Conservation (phyloP, 306 rosid species). For the Prunus mume region DNA sequence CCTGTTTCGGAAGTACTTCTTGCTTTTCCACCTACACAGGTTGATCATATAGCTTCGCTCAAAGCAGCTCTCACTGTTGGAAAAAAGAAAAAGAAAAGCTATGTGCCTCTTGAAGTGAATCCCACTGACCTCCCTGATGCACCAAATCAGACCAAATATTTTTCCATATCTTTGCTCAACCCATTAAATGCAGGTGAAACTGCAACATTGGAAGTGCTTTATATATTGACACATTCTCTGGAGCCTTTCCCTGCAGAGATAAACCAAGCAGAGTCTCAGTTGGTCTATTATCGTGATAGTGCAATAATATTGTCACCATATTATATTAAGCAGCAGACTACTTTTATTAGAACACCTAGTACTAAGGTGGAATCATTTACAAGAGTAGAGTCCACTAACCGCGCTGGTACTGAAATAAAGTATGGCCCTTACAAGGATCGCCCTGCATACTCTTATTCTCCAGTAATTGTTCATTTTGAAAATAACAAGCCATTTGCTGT, state of each 20-base stretch:
- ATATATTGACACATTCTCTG: constrained; percentile 69
- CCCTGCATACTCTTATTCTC: constrained; percentile 71
- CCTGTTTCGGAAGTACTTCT: constrained; percentile 72
- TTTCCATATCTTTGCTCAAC: constrained; percentile 54
- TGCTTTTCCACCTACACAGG: constrained; percentile 76
- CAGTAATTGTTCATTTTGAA: constrained; percentile 87
- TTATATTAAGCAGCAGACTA: constrained; percentile 75
- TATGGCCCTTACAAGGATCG: constrained; percentile 80
- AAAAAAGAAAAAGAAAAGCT: constrained; percentile 72
- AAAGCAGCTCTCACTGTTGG: constrained; percentile 72
- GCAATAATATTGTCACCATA: constrained; percentile 83
- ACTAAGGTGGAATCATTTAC: constrained; percentile 82
- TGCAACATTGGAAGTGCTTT: constrained; percentile 74
- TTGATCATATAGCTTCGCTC: constrained; percentile 64
- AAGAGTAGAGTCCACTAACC: constrained; percentile 67
- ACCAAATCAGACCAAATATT: constrained; percentile 81
- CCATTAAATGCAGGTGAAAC: constrained; percentile 63
- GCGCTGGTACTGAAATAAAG: constrained; percentile 66
- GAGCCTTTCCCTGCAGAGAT: constrained; percentile 94
- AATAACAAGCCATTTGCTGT: constrained; percentile 84
- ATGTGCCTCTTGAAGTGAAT: constrained; percentile 73
- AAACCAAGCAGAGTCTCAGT: constrained; percentile 87
- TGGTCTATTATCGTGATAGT: constrained; percentile 87
- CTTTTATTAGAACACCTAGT: constrained; percentile 80
- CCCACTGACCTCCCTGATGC: constrained; percentile 63